A percentile compares a stretch with the other conserved stretches of the same genome.
phyloP scores from a whole-genome alignment of 1,139 yeast species.

The Kodamaea sp. region DNA sequence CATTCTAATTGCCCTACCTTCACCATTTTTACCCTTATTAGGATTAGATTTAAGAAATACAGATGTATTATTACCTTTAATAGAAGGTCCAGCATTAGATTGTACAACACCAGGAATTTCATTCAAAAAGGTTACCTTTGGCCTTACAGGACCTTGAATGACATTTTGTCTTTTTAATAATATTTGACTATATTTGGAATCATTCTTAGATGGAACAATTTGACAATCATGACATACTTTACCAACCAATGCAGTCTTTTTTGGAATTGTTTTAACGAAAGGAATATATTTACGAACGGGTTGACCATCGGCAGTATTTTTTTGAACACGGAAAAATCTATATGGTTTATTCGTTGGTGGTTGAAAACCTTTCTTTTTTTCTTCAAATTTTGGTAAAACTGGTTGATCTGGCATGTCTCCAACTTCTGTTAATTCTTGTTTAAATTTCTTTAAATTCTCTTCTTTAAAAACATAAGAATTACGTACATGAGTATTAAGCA shows the following conservation, averaged over 20 bases:
- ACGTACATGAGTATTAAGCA: slow-evolving; percentile 73
- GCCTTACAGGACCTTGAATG: slow-evolving; percentile 45
- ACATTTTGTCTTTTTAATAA: slow-evolving; percentile 46
- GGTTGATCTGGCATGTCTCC: slow-evolving; percentile 50
- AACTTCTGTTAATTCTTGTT: slow-evolving; percentile 52
- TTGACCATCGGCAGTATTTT: slow-evolving; percentile 19
- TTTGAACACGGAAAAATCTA: slow-evolving; percentile 30
- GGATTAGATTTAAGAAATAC: slow-evolving; percentile 49
- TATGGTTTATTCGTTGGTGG: slow-evolving; percentile 21
- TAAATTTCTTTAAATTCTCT: slow-evolving; percentile 69
- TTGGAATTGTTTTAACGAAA: slow-evolving; percentile 76
- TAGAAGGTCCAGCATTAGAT: slow-evolving; percentile 80
- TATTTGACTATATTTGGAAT: slow-evolving; percentile 59
- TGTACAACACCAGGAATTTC: slow-evolving; percentile 86
- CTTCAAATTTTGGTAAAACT: slow-evolving; percentile 27
- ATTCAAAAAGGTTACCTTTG: slow-evolving; percentile 74
- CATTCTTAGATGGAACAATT: slow-evolving; percentile 73
- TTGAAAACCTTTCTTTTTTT: slow-evolving; percentile 18
- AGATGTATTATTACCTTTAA: slow-evolving; percentile 63
- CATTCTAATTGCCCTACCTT: slow-evolving; percentile 91
- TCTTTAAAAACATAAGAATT: slow-evolving; percentile 92
- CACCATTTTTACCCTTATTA: slow-evolving; percentile 42
- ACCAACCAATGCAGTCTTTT: slow-evolving; percentile 81
- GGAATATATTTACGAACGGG: slow-evolving; percentile 52
- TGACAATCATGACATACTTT: slow-evolving; percentile 91